phyloP scores from a whole-genome alignment of 2,329 filamentous ascomycete genomes.

The Sporothrix schenckii region DNA sequence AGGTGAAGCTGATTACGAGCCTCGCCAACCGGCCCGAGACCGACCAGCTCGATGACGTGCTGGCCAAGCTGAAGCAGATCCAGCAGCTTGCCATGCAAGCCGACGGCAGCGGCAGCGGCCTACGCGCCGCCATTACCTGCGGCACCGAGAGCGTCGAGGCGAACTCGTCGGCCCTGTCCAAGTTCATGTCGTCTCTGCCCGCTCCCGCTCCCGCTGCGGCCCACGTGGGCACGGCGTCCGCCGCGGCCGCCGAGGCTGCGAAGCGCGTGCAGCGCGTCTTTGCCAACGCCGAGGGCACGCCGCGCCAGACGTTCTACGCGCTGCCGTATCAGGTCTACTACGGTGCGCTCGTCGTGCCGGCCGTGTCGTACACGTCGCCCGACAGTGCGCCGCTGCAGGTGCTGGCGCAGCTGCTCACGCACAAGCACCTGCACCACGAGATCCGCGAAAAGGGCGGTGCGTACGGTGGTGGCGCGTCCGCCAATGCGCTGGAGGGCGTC shows the following conservation, averaged over 20 bases:
- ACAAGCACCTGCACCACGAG: constrained; percentile 95
- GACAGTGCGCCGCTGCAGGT: constrained; percentile 82
- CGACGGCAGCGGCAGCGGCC: constrained; percentile 53
- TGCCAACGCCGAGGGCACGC: neutral
- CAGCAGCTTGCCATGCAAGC: constrained; percentile 72
- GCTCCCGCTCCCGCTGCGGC: constrained; percentile 36
- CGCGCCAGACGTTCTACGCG: constrained; percentile 79
- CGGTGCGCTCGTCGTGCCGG: constrained; percentile 78
- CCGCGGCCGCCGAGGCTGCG: neutral
- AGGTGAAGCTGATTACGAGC: constrained; percentile 80
- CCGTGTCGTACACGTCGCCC: constrained; percentile 77
- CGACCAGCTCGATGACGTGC: constrained; percentile 72
- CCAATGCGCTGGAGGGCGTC: constrained; percentile 74
- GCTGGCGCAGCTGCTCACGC: constrained; percentile 86
- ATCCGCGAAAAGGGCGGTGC: constrained; percentile 97
- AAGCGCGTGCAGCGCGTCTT: constrained; percentile 30
- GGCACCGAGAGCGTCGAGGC: constrained; percentile 69
- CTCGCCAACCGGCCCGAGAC: constrained; percentile 71
- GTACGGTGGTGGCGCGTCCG: constrained; percentile 89
- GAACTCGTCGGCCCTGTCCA: constrained; percentile 71
- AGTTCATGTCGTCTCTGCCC: constrained; percentile 69
- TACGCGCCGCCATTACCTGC: constrained; percentile 85
- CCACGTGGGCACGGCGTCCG: neutral
- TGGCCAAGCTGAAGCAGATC: constrained; percentile 81
- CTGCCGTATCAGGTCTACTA: constrained; percentile 98